Percentiles rank a stretch among this genome's conserved stretches.
Conservation (phyloP, 352 stramenopile species). For the Pythium scleroteichum region DNA sequence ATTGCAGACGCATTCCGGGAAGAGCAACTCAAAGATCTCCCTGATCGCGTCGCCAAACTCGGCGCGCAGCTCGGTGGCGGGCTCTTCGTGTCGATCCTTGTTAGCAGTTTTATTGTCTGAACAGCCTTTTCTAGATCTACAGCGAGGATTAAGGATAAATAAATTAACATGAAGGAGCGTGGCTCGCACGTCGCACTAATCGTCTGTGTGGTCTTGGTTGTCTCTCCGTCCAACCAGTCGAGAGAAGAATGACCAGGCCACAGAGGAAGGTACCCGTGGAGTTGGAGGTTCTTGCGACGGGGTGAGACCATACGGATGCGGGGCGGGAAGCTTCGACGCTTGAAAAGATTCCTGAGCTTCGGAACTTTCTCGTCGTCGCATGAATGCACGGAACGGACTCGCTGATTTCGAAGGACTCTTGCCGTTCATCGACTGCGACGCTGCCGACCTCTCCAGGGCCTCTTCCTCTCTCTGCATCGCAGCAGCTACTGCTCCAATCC, state of each 20-base stretch:
- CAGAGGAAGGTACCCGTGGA: slow-evolving; percentile 53
- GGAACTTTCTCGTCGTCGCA: slow-evolving; percentile 12
- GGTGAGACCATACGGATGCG: slow-evolving; percentile 8
- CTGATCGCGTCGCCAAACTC: slow-evolving; percentile 52
- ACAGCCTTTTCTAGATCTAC: not conserved
- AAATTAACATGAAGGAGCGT: not conserved
- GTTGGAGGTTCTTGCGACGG: slow-evolving; percentile 18
- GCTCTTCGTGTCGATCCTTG: slow-evolving; percentile 55
- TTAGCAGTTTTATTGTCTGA: slow-evolving; percentile 35
- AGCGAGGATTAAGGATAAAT: slow-evolving; percentile 4
- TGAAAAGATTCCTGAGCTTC: slow-evolving; percentile 2
- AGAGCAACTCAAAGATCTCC: slow-evolving; percentile 59
- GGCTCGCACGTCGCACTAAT: not conserved
- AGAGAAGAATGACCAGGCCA: slow-evolving; percentile 69
- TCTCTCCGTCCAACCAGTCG: slow-evolving; percentile 45
- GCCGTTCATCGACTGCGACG: slow-evolving; percentile 2
- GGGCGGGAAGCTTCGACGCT: not conserved
- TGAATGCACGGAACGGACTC: slow-evolving; percentile 29
- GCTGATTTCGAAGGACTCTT: slow-evolving; percentile 6
- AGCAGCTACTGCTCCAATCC: slow-evolving; percentile 65
- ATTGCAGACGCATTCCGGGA: slow-evolving; percentile 72
- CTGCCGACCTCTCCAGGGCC: slow-evolving; percentile 22
- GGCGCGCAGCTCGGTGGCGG: slow-evolving; percentile 41
- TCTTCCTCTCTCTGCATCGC: slow-evolving; percentile 45
- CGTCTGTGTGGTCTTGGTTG: slow-evolving; percentile 13